Percentiles rank a stretch among this genome's conserved stretches.
phyloP scores from a whole-genome alignment of 148 eudicot species.

The Drosera capensis region DNA sequence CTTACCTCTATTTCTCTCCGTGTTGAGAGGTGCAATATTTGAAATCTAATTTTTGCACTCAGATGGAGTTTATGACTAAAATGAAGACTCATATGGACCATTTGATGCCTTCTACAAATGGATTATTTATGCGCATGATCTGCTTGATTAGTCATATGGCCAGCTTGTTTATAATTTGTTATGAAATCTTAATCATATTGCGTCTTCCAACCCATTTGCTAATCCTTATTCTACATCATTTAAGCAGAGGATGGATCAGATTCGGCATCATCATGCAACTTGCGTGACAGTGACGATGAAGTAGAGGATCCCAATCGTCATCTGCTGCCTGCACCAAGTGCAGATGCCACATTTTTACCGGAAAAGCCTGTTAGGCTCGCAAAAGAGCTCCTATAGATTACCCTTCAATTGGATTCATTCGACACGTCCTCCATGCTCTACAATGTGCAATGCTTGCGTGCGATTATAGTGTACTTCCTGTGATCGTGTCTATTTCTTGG shows the following conservation, averaged over 20 bases:
- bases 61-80: no score
- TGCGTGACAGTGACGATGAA: constrained; percentile 33
- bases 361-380: constrained; percentile 58
- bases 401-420: not conserved
- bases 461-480: no score
- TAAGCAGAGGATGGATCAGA: constrained; percentile 39
- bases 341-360: constrained; percentile 63
- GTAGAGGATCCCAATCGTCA: constrained; percentile 49
- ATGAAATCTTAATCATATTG: no score
- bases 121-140: no score
- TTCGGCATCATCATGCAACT: constrained; percentile 23
- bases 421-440: not conserved
- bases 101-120: no score
- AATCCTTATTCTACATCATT: constrained; percentile 1
- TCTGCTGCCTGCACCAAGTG: constrained; percentile 32
- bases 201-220: no score
- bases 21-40: no score
- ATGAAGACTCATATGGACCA: no score
- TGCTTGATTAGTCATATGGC: no score
- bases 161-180: no score
- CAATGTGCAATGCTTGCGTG: not conserved
- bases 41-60: no score
- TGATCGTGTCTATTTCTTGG: no score
- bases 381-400: constrained; percentile 31
- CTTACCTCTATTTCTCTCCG: not conserved